These are phyloP conservation scores for Arabis hirsuta DNA, from an alignment of 345 rosid genomes.

Conservation along the genomic window DNA sequence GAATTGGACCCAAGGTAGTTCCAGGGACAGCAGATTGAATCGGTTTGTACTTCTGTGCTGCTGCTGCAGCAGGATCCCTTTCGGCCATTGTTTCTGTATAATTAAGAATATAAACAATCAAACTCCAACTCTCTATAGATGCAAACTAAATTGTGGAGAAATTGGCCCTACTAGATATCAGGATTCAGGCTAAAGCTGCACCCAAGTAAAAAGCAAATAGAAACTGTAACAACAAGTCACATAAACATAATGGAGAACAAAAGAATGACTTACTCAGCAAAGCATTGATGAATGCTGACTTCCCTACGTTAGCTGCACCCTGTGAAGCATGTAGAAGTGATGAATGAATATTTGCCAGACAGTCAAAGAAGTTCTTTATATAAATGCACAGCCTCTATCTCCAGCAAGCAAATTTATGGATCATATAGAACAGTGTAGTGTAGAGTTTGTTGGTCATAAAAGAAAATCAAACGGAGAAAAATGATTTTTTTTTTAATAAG, in stretches of 20 bases:
- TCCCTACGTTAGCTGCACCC: constrained; percentile 99
- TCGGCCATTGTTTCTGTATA: constrained; percentile 72
- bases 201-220: neutral
- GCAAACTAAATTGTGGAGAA: neutral
- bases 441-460: neutral
- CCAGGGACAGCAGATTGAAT: constrained; percentile 98
- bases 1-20: constrained; percentile 94
- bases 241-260: constrained; percentile 15
- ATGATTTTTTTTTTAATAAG: neutral
- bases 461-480: neutral
- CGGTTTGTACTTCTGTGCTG: constrained; percentile 86
- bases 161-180: constrained; percentile 1
- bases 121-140: neutral
- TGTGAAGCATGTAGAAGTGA: constrained; percentile 36
- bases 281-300: constrained; percentile 95
- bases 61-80: constrained; percentile 92
- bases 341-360: constrained; percentile 6
- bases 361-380: neutral
- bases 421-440: neutral
- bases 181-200: constrained; percentile 20
- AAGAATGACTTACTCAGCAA: constrained; percentile 68
- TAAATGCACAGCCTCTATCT: constrained; percentile 26
- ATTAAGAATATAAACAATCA: constrained; percentile 6
- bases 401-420: neutral
- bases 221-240: neutral